Percentiles rank a stretch among this genome's conserved stretches.
phyloP scores from a whole-genome alignment of 2,329 filamentous ascomycete genomes.

The Neonectria hederae region DNA sequence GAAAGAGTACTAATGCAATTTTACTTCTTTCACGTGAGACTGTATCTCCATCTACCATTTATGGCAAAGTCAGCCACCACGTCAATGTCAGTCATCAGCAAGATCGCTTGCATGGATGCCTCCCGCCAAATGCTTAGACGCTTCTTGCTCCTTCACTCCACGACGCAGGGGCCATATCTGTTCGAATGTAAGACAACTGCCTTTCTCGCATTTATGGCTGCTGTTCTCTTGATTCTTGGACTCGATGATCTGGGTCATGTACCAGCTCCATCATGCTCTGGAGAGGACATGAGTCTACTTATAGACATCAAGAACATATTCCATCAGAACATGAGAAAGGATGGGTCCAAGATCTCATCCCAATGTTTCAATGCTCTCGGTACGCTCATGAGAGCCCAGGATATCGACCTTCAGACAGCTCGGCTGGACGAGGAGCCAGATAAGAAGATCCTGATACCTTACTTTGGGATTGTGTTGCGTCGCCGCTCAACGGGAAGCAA shows the following conservation, averaged over 20 bases:
- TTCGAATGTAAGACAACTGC: conserved; percentile 19
- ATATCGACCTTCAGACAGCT: background rate
- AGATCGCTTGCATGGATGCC: conserved; percentile 9
- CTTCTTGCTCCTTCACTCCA: conserved; percentile 2
- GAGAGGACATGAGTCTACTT: background rate
- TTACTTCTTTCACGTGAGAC: conserved; percentile 10
- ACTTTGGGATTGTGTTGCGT: conserved; percentile 12
- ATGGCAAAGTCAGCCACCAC: conserved; percentile 4
- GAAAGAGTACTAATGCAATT: conserved; percentile 6
- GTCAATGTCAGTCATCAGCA: conserved; percentile 1
- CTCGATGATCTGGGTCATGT: background rate
- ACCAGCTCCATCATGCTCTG: background rate
- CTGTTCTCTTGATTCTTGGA: conserved; percentile 8
- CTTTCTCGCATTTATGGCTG: conserved; percentile 12
- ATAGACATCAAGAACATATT: background rate
- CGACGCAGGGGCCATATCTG: background rate
- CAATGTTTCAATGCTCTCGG: conserved; percentile 11
- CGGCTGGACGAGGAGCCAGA: background rate
- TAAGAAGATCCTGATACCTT: conserved; percentile 12
- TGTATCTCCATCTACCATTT: conserved; percentile 11
- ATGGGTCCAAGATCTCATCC: conserved; percentile 9
- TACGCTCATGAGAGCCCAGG: background rate
- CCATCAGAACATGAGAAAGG: background rate
- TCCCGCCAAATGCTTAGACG: conserved; percentile 5
- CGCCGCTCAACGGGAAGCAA: background rate